A percentile compares a stretch with the other conserved stretches of the same genome.
Evolutionary conservation across 2,329 filamentous ascomycete genomes (phyloP).

Genomic region (Colletotrichum endophyticum): DNA sequence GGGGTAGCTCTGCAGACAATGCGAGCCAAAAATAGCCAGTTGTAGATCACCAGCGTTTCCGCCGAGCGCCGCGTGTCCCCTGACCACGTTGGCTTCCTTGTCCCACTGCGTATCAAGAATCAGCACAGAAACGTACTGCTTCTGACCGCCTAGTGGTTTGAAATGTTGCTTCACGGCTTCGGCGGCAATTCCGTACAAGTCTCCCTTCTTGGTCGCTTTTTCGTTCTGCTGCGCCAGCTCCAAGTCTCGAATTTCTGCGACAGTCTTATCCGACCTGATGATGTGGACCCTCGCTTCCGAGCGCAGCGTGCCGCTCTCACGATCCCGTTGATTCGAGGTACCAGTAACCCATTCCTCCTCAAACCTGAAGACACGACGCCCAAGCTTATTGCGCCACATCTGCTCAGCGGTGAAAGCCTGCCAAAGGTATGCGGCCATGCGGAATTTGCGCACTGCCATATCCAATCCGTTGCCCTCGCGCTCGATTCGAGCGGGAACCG

Average conservation of each 20-base stretch:
- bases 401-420: slow-evolving; percentile 97
- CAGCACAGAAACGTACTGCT: slow-evolving; percentile 85
- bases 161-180: slow-evolving; percentile 83
- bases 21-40: slow-evolving; percentile 90
- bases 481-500: slow-evolving; percentile 74
- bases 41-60: slow-evolving; percentile 75
- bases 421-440: slow-evolving; percentile 96
- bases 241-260: slow-evolving; percentile 81
- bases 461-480: slow-evolving; percentile 84
- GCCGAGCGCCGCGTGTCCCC: slow-evolving; percentile 84
- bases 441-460: slow-evolving; percentile 84
- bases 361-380: slow-evolving; percentile 84
- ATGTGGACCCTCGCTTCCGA: slow-evolving; percentile 92
- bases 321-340: slow-evolving; percentile 78
- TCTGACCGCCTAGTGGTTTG: slow-evolving; percentile 75
- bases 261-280: slow-evolving; percentile 81
- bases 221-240: slow-evolving; percentile 80
- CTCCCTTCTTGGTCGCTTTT: slow-evolving; percentile 71
- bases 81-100: slow-evolving; percentile 68
- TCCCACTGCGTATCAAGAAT: slow-evolving; percentile 93
- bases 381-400: slow-evolving; percentile 89
- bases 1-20: slow-evolving; percentile 90
- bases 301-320: slow-evolving; percentile 73
- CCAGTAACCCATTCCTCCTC: slow-evolving; percentile 95
- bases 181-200: slow-evolving; percentile 77